A percentile compares a stretch with the other conserved stretches of the same genome.
Conservation (phyloP, 305 asterid species). For the Fraxinus ornus region DNA sequence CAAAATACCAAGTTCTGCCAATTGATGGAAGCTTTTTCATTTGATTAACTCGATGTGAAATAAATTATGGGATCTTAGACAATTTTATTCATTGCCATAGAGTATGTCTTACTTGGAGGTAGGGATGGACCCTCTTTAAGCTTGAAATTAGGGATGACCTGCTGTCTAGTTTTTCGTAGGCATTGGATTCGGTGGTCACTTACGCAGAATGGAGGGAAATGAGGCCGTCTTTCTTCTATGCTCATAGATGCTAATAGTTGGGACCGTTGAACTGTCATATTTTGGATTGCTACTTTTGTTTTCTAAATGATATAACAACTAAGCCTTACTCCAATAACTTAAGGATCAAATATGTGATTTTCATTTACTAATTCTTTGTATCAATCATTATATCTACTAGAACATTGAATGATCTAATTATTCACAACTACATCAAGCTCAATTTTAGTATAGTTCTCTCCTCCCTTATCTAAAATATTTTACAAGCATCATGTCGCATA, state of each 20-base stretch:
- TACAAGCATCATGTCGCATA: background rate
- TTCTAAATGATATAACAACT: background rate
- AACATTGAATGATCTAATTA: background rate
- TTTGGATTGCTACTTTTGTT: background rate
- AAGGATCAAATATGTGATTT: background rate
- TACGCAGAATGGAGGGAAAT: background rate
- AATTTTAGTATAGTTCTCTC: background rate
- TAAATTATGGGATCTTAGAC: background rate
- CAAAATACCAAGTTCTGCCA: background rate
- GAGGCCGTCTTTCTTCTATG: background rate
- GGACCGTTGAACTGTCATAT: background rate
- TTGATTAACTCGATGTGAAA: background rate
- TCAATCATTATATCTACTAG: background rate
- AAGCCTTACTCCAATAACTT: background rate
- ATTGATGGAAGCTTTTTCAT: background rate
- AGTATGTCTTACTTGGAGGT: background rate
- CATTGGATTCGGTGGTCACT: background rate
- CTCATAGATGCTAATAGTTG: background rate
- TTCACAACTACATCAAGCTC: background rate
- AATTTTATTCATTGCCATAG: background rate
- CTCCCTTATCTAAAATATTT: background rate
- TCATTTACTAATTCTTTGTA: background rate
- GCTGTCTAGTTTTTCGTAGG: background rate
- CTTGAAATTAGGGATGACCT: background rate
- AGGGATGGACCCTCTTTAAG: background rate